Conservation (phyloP, 176 grass and related monocot species). For the Juncus effusus region DNA sequence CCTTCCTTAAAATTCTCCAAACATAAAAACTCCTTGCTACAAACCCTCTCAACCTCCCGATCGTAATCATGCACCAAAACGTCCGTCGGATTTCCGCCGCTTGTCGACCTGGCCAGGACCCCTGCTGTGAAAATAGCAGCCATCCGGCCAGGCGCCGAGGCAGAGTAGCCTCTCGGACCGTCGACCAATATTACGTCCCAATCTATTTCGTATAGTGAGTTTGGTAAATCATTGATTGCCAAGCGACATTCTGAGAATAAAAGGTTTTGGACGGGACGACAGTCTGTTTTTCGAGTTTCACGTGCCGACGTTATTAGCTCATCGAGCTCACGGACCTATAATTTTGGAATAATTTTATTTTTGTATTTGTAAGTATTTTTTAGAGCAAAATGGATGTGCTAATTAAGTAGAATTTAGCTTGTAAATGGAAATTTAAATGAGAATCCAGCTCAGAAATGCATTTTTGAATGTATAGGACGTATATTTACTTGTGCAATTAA, state of each 20-base stretch:
- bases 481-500: no score
- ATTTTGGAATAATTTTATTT: constrained; percentile 8
- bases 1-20: constrained; percentile 45
- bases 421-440: no score
- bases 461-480: no score
- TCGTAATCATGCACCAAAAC: constrained; percentile 94
- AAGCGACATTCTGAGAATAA: constrained; percentile 95
- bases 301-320: constrained; percentile 65
- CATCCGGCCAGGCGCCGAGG: constrained; percentile 78
- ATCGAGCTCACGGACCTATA: constrained; percentile 50
- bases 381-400: not conserved
- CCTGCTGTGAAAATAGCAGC: constrained; percentile 77
- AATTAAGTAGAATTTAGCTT: no score
- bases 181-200: constrained; percentile 97
- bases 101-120: constrained; percentile 60
- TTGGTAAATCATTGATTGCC: constrained; percentile 93
- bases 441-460: no score
- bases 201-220: constrained; percentile 74
- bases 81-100: constrained; percentile 39
- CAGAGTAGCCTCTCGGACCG: constrained; percentile 73
- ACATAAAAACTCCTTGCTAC: constrained; percentile 85
- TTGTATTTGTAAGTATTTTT: not conserved
- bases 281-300: constrained; percentile 41
- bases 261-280: constrained; percentile 85
- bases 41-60: constrained; percentile 65